Percentiles rank a stretch among this genome's conserved stretches.
Conservation (phyloP, 768 basidiomycete species). For the Nidula microcarpa region DNA sequence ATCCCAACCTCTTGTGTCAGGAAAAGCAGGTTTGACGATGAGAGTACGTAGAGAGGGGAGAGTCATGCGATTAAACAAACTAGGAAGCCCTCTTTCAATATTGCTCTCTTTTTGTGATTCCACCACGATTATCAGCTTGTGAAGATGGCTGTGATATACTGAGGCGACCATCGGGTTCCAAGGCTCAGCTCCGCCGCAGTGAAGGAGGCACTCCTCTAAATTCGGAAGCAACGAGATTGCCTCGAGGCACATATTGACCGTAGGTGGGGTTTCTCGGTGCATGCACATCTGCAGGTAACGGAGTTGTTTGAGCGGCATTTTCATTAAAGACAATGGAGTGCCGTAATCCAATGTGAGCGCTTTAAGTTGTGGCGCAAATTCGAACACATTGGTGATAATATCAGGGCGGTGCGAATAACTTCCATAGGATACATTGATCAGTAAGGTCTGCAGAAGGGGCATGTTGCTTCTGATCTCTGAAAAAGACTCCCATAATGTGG, state of each 20-base stretch:
- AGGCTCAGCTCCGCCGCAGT: slow-evolving; percentile 5
- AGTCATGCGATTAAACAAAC: slow-evolving; percentile 3
- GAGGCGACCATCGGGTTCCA: slow-evolving; percentile 4
- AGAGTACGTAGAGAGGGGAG: slow-evolving; percentile 3
- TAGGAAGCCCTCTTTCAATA: slow-evolving; percentile 2
- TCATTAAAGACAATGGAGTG: slow-evolving; percentile 4
- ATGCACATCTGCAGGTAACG: slow-evolving; percentile 3
- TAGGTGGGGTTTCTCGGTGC: slow-evolving; percentile 6
- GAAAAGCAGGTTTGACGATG: slow-evolving; percentile 2
- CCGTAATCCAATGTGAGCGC: slow-evolving; percentile 5
- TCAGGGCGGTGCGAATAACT: neutral
- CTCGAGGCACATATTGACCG: slow-evolving; percentile 3
- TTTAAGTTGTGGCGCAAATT: slow-evolving; percentile 3
- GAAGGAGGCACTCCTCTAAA: slow-evolving; percentile 7
- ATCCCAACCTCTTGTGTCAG: slow-evolving; percentile 7
- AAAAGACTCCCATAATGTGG: slow-evolving; percentile 1
- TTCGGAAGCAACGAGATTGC: slow-evolving; percentile 3
- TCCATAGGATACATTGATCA: slow-evolving; percentile 3
- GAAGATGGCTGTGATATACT: slow-evolving; percentile 2
- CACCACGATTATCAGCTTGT: slow-evolving; percentile 1
- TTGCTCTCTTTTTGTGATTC: slow-evolving; percentile 4
- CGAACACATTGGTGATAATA: slow-evolving; percentile 3
- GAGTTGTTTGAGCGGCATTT: slow-evolving; percentile 2
- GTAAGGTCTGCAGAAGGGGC: slow-evolving; percentile 3
- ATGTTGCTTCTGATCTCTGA: slow-evolving; percentile 1